Evolutionary conservation across 1,284 basidiomycete species (phyloP), one percentile per base, ranked within the genome.

Genomic region (Mrakiaceae sp.): DNA sequence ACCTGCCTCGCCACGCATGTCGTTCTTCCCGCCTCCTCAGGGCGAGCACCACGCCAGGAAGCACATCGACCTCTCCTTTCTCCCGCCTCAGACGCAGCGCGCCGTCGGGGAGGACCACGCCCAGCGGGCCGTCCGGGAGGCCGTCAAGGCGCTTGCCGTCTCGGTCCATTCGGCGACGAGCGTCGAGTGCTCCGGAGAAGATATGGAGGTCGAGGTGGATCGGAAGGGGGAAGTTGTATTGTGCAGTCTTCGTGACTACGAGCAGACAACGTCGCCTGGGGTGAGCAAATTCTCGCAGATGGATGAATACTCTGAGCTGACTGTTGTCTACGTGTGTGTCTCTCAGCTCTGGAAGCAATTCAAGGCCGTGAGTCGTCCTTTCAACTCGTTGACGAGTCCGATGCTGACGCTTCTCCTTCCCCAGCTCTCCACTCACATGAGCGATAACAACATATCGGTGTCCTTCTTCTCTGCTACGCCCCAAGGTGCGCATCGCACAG

Each of bases 381-480:
- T n/a, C 16, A 14, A 5, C 16, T 44, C 43, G 46, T 51, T 47
- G n/a, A 47, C 10, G 52, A 42, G 7, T 11, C 12, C 8, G 46
- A 55, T 0, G 7, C 14, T 51, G 12, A 60, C 70, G 69, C 63
- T 63, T 12, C 64, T 70, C 6, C 74, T 91, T 64, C 81, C 78
- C 74, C 87, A 87, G 71, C 83, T 90, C 58, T 85, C 87, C 3
- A 84, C 88, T 66, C 89, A 90, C 72, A 80, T 92, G 55, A 84
- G 84, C 64, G 84, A 87, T 74, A 88, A 87, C 77, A 86, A 89
- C 67, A 79, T 87, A 73, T 89, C 88, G 76, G 87, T 92, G 67
- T 85, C 85, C 48, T 92, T 92, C 81, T 91, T 92, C 77, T 89
- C 87, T 44, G 90, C 88, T 11, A 92, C 90, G 6, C 90, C 90